phyloP scores from a whole-genome alignment of 495 filamentous ascomycete genomes.

The Annulohypoxylon stygium region DNA sequence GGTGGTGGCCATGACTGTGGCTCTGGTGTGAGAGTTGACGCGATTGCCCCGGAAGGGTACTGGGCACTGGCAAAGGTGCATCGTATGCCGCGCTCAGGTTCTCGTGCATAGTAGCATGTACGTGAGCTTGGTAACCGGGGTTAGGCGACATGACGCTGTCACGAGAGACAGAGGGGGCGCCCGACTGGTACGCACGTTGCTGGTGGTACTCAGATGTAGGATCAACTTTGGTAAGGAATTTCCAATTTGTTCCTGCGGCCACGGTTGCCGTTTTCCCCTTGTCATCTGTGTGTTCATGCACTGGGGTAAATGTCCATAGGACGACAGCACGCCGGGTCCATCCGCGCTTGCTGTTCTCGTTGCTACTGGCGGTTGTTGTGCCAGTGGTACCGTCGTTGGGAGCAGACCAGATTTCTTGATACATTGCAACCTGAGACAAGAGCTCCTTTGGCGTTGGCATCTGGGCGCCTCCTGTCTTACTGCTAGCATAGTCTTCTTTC shows the following conservation, averaged over 20 bases:
- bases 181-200: conserved; percentile 55
- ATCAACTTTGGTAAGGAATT: conserved; percentile 62
- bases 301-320: conserved; percentile 63
- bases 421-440: conserved; percentile 62
- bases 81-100: conserved; percentile 59
- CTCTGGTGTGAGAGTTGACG: not conserved
- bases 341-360: conserved; percentile 38
- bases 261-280: conserved; percentile 49
- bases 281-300: conserved; percentile 55
- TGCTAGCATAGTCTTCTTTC: conserved; percentile 49
- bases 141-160: conserved; percentile 60
- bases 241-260: conserved; percentile 57
- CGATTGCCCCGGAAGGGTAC: conserved; percentile 35
- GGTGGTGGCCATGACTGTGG: not conserved
- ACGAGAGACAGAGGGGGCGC: conserved; percentile 46
- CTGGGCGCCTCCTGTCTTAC: conserved; percentile 39
- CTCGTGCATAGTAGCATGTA: conserved; percentile 60
- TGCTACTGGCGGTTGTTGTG: not conserved
- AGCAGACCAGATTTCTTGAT: conserved; percentile 64
- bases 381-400: conserved; percentile 43
- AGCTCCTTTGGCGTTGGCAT: conserved; percentile 59
- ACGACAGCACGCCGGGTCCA: conserved; percentile 61
- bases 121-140: conserved; percentile 57
- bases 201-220: conserved; percentile 61
- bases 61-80: conserved; percentile 7